A percentile compares a stretch with the other conserved stretches of the same genome.
Evolutionary conservation across 345 rosid genomes (phyloP).

Genomic region (Sonneratia caseolaris): DNA sequence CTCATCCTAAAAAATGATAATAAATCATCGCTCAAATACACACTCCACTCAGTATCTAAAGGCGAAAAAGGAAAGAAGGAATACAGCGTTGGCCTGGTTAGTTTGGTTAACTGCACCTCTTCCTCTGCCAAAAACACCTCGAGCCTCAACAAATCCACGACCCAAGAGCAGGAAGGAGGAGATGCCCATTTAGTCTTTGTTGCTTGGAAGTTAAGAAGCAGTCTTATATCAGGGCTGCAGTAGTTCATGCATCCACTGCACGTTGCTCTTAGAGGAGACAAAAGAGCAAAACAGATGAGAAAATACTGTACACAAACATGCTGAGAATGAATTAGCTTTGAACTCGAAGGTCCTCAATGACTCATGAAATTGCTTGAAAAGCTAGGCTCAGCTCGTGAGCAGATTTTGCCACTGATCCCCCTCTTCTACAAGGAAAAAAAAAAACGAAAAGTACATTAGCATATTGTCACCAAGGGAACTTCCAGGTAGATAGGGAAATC

Average conservation of each 20-base stretch:
- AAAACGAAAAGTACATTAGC: too few relatives aligned
- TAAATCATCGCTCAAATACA: not conserved
- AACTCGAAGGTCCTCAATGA: slow-evolving; percentile 5
- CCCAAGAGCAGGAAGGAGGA: slow-evolving; percentile 2
- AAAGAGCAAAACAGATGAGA: not conserved
- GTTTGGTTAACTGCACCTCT: not conserved
- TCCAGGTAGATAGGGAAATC: slow-evolving; percentile 5
- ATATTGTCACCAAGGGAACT: not conserved
- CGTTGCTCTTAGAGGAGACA: not conserved
- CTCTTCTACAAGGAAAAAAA: slow-evolving; percentile 43
- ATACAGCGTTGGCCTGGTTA: not conserved
- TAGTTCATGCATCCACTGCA: not conserved
- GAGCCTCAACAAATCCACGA: not conserved
- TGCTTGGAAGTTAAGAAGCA: not conserved
- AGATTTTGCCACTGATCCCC: slow-evolving; percentile 82
- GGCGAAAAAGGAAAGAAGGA: not conserved
- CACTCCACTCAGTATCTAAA: not conserved
- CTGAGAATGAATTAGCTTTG: not conserved
- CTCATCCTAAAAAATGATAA: not conserved
- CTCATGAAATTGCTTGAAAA: slow-evolving; percentile 60
- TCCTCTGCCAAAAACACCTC: slow-evolving; percentile 1
- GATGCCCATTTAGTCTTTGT: not conserved
- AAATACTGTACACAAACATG: not conserved
- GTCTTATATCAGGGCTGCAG: not conserved
- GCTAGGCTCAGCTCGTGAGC: slow-evolving; percentile 81